A percentile compares a stretch with the other conserved stretches of the same genome.
These are phyloP conservation scores for Candida ipomoeae DNA, from an alignment of 805 yeast species.

Conservation along the genomic window DNA sequence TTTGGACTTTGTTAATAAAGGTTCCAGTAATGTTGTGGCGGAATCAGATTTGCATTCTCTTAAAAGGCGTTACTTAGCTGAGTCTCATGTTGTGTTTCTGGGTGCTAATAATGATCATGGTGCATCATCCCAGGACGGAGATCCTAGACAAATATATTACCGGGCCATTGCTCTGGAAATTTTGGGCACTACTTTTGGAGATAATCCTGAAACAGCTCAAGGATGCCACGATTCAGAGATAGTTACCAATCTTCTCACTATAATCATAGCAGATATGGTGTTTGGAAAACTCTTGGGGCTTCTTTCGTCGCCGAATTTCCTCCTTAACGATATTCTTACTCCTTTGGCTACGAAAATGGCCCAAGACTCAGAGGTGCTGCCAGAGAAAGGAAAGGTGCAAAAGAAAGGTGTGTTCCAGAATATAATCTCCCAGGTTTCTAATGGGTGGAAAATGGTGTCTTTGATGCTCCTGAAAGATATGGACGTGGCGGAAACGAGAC, in stretches of 20 bases:
- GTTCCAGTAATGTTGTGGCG: not conserved
- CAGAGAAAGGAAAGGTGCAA: not conserved
- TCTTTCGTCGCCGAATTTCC: constrained; percentile 13
- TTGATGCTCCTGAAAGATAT: not conserved
- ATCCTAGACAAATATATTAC: constrained; percentile 3
- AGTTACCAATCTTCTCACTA: constrained; percentile 10
- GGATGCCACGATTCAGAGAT: constrained; percentile 12
- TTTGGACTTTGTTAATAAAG: not conserved
- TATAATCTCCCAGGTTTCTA: not conserved
- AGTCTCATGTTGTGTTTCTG: constrained; percentile 12
- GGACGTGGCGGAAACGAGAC: not conserved
- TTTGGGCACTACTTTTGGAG: constrained; percentile 6
- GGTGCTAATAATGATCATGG: not conserved
- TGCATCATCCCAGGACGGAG: not conserved
- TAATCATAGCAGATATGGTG: constrained; percentile 17
- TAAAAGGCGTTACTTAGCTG: constrained; percentile 6
- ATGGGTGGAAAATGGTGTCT: not conserved
- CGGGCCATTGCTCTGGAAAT: constrained; percentile 9
- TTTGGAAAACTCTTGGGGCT: constrained; percentile 8
- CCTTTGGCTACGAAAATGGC: not conserved
- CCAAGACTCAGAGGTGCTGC: not conserved
- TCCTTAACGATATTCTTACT: not conserved
- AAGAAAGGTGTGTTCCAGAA: not conserved
- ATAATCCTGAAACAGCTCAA: not conserved
- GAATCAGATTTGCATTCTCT: not conserved